Base-by-base conservation (phyloP, 2,329 filamentous ascomycete genomes). In the Exophiala alcalophila region DNA sequence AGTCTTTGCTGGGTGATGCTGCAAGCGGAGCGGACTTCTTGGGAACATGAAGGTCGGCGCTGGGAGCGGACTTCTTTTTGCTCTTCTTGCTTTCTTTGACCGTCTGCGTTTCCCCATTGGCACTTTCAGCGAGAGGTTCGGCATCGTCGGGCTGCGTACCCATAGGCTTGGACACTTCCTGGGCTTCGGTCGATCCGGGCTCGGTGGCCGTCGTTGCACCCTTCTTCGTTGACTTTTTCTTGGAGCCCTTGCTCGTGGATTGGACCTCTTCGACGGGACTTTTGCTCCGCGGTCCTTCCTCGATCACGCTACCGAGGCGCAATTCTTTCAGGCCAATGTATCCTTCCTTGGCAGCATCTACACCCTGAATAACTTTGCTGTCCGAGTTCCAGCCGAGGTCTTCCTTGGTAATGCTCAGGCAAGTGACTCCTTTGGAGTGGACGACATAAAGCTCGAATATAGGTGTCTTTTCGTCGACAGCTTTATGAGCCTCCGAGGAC, bases 361-460 rank as follows among this genome's bases (percentile, higher is more conserved):
- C 78, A 0, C 84, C 76, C 40, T 83, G 72, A 26, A 95, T 72
- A 39, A 94, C 86, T 71, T 94, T 94, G 66, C 89, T 91, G 50
- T 96, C 87, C 56, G 81, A 79, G 56, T 83, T 84, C 90, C 90
- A 97, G 20, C 94, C 92, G 34, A 98, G 73, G 65, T 97, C 91
- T 37, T 83, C 80, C 61, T 91, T 87, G 63, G 85, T 91, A 62
- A 98, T 81, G 52, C 81, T 82, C 39, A 97, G 64, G 57, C 86
- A 91, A 12, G 90, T 90, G n/a, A 97, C 89, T 49, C 92, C 92
- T 68, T 89, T 94, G 8, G 92, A 96, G 65, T 98, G 91, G 84
- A 96, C 94, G 21, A 88, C 85, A 62, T 98, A 98, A 7, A 98
- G 75, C 69, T 98, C 92, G 59, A 98, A 97, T 10, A 96, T 69